Conservation (phyloP, 345 rosid species). For the Erucastrum elatum region DNA sequence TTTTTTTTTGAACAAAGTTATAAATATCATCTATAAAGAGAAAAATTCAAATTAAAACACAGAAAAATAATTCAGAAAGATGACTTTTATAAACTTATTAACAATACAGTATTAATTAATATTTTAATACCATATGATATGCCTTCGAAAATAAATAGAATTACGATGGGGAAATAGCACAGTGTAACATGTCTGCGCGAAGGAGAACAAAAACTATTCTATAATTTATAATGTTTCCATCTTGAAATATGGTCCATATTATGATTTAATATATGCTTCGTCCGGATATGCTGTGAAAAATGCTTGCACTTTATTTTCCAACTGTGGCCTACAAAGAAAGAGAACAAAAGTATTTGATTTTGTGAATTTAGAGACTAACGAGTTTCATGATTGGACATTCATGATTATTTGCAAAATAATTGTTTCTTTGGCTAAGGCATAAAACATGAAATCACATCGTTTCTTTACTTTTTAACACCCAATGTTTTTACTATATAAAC, state of each 20-base stretch:
- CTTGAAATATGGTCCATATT: slow-evolving; percentile 14
- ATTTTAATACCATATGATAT: not conserved
- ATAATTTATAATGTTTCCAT: slow-evolving; percentile 31
- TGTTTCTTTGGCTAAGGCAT: not conserved
- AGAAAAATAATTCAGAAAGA: not conserved
- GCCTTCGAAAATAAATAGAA: slow-evolving; percentile 5
- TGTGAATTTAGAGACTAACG: not conserved
- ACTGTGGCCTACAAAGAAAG: not conserved
- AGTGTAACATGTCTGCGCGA: slow-evolving; percentile 32
- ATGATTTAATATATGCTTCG: not conserved
- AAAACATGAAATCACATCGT: not conserved
- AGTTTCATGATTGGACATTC: not conserved
- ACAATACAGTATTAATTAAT: not conserved
- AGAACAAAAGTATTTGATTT: not conserved
- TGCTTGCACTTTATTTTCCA: not conserved
- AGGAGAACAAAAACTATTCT: slow-evolving; percentile 22
- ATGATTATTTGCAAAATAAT: not conserved
- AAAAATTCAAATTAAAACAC: not conserved
- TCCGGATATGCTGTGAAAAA: slow-evolving; percentile 17
- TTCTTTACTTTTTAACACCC: not conserved
- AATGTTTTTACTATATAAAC: not conserved
- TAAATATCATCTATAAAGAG: not conserved
- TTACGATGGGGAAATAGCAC: slow-evolving; percentile 14
- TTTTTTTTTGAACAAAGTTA: too few species aligned
- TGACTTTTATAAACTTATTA: not conserved